A percentile compares a stretch with the other conserved stretches of the same genome.
phyloP scores from a whole-genome alignment of 2,329 filamentous ascomycete genomes.

The Botryotinia convoluta region DNA sequence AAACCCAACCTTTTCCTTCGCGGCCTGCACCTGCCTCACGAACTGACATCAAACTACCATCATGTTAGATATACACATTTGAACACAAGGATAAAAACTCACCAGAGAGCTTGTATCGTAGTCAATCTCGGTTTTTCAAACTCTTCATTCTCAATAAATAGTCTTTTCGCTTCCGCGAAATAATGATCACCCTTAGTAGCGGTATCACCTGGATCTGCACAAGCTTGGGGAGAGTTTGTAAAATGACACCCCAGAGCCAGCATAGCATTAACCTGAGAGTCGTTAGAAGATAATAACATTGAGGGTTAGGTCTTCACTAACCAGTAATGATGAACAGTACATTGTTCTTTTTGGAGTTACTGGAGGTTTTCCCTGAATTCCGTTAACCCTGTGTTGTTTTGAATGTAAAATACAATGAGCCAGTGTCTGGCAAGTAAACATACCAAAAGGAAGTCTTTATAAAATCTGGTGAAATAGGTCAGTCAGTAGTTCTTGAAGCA shows the following conservation, averaged over 20 bases:
- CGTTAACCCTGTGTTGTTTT: not conserved
- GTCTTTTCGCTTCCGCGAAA: constrained; percentile 85
- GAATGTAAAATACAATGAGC: not conserved
- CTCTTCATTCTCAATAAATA: constrained; percentile 88
- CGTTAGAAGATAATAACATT: constrained; percentile 65
- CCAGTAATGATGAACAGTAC: constrained; percentile 85
- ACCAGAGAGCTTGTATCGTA: constrained; percentile 85
- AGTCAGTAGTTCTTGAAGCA: not conserved
- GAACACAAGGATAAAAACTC: constrained; percentile 42
- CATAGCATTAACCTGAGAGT: constrained; percentile 86
- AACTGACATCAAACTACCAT: constrained; percentile 68
- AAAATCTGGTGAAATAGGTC: constrained; percentile 51
- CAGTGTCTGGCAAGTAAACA: not conserved
- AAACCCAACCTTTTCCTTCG: constrained; percentile 96
- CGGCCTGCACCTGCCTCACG: constrained; percentile 91
- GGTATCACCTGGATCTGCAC: constrained; percentile 67
- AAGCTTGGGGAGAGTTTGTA: constrained; percentile 71
- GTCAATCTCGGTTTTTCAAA: constrained; percentile 85
- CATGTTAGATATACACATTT: not conserved
- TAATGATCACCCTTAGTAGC: constrained; percentile 93
- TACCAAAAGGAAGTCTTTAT: constrained; percentile 59
- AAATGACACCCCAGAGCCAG: constrained; percentile 92
- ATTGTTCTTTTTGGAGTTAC: constrained; percentile 54
- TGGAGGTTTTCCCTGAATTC: constrained; percentile 55
- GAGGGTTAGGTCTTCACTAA: not conserved